Evolutionary conservation across 2,329 filamentous ascomycete genomes (phyloP), one percentile per base, ranked within the genome.

Genomic region (Trichoderma hamatum): DNA sequence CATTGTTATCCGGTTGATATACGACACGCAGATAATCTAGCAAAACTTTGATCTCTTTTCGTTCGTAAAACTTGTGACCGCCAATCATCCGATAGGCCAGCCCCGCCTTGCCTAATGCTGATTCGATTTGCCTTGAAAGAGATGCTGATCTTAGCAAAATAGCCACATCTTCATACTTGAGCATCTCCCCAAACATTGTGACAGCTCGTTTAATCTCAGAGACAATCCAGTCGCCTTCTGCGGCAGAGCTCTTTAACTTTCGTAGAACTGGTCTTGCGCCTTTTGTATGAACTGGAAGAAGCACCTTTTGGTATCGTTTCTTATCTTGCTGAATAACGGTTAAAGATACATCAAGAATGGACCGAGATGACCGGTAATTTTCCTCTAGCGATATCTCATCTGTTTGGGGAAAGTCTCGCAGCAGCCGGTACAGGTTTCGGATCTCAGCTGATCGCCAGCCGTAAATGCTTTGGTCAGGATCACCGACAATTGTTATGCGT

Each of bases 401-500:
- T 0, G 94, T 96, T 30, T 91, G 86, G 0, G 90, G 90, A 75
- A 92, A 97, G 69, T 93, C 89, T 52, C 83, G 83, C 64, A 93
- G 87, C 84, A 99, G 89, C 2, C 92, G 89, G 72, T 88, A 87
- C 59, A 98, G 84, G 74, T 98, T 99, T 77, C 91, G 91, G 73
- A 95, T 93, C 78, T 99, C 95, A 11, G 96, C 95, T 9, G 93
- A 94, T 24, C 95, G 90, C 85, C 96, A 99, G 24, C 95, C 93
- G 77, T 98, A 99, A 69, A 99, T 99, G 78, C 94, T 97, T 79
- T 99, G 95, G 78, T 99, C 96, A 0, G 96, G 95, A 77, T 99
- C 95, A 39, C 95, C 96, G 5, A 99, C 96, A 70, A 97, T 92
- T 0, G 95, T 98, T 73, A 98, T 95, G n/a, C 89, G 86, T 68